Evolutionary conservation across 164 flowering plant genomes (phyloP).

Genomic region (Paratinospora sagittata): DNA sequence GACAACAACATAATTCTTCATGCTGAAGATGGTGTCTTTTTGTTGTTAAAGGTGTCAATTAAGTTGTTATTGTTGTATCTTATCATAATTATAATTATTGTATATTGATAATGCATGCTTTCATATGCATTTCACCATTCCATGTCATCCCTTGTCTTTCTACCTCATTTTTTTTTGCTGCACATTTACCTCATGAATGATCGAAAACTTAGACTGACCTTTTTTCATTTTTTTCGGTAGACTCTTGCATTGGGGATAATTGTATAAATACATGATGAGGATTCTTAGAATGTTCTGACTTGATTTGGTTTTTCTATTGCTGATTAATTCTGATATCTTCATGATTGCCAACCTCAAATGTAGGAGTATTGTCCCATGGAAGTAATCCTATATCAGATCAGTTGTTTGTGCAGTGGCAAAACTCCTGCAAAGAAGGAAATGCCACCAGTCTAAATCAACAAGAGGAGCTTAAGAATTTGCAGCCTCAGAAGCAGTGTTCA

Average conservation of each 20-base stretch:
- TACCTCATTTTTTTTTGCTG: too few species aligned
- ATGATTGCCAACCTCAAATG: not conserved
- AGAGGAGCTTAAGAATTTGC: slow-evolving; percentile 24
- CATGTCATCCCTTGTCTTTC: too few species aligned
- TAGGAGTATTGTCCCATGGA: slow-evolving; percentile 46
- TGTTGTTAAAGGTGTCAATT: too few species aligned
- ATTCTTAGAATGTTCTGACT: not conserved
- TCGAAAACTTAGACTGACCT: too few species aligned
- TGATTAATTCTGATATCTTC: not conserved
- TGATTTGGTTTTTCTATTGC: not conserved
- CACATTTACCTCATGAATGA: too few species aligned
- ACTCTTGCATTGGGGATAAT: not conserved
- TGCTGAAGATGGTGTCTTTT: too few species aligned
- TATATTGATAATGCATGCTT: too few species aligned
- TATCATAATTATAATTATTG: too few species aligned
- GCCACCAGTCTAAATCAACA: slow-evolving; percentile 28
- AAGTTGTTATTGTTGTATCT: too few species aligned
- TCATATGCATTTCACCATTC: too few species aligned
- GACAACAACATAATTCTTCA: too few species aligned
- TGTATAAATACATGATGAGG: not conserved
- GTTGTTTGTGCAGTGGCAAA: slow-evolving; percentile 45
- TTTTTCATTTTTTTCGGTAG: not conserved
- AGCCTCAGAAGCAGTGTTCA: slow-evolving; percentile 31
- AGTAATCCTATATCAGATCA: slow-evolving; percentile 37
- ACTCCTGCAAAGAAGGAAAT: slow-evolving; percentile 39